phyloP scores from a whole-genome alignment of 768 basidiomycete species.

The Lactarius sp. region DNA sequence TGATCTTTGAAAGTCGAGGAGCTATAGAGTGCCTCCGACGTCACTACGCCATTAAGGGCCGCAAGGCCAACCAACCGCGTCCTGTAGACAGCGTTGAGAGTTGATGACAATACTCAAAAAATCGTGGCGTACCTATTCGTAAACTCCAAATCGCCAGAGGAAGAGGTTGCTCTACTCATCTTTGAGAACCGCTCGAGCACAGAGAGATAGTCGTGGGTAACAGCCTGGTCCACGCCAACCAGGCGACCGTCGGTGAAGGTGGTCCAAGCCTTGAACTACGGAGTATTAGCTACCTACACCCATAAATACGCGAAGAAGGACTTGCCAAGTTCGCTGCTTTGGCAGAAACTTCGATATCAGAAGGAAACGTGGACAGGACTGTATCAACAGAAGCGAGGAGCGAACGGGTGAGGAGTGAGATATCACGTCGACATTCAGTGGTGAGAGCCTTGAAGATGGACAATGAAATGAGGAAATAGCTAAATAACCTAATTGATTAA shows the following conservation, averaged over 20 bases:
- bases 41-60: conserved; percentile 71
- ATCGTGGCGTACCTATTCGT: conserved; percentile 57
- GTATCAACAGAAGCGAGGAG: conserved; percentile 61
- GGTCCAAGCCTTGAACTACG: conserved; percentile 87
- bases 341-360: conserved; percentile 71
- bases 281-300: conserved; percentile 1
- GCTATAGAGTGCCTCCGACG: conserved; percentile 80
- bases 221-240: conserved; percentile 67
- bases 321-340: conserved; percentile 78
- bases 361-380: conserved; percentile 48
- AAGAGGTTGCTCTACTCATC: conserved; percentile 48
- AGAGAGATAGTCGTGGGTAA: conserved; percentile 67
- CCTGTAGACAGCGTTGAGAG: conserved; percentile 36
- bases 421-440: conserved; percentile 82
- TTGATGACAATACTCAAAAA: background rate
- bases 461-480: conserved; percentile 77
- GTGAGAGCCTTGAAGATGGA: conserved; percentile 77
- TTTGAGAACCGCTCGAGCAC: conserved; percentile 60
- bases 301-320: conserved; percentile 19
- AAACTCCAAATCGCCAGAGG: conserved; percentile 59
- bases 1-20: conserved; percentile 68
- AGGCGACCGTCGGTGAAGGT: conserved; percentile 86
- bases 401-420: conserved; percentile 65
- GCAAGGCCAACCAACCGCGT: conserved; percentile 84
- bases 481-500: conserved; percentile 29